A percentile compares a stretch with the other conserved stretches of the same genome.
Conservation (phyloP, 1,139 yeast species). For the Suhomyces choctaworum region DNA sequence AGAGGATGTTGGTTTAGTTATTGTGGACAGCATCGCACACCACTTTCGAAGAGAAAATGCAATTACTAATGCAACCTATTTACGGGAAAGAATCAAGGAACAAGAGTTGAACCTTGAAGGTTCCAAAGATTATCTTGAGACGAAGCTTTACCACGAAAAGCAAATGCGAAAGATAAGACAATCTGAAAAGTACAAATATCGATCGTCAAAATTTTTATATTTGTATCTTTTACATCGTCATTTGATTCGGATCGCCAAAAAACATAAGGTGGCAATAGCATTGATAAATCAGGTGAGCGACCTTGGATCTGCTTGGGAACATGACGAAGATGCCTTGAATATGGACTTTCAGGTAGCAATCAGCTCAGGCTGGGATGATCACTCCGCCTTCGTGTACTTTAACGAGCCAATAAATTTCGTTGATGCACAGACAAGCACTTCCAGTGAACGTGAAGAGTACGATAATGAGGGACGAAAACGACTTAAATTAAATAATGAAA, state of each 20-base stretch:
- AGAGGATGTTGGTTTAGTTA: slow-evolving; percentile 42
- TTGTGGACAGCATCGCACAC: slow-evolving; percentile 85
- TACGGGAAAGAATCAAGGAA: slow-evolving; percentile 23
- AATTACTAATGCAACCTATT: slow-evolving; percentile 30
- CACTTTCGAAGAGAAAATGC: slow-evolving; percentile 71
- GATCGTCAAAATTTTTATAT: slow-evolving; percentile 42
- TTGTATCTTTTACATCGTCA: slow-evolving; percentile 47
- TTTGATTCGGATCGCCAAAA: slow-evolving; percentile 51
- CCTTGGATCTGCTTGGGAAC: slow-evolving; percentile 13
- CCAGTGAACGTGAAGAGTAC: no score
- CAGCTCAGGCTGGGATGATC: slow-evolving; percentile 70
- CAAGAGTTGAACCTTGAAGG: slow-evolving; percentile 25
- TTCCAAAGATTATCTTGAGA: slow-evolving; percentile 19
- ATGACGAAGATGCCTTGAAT: slow-evolving; percentile 41
- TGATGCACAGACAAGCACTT: no score
- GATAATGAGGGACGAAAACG: no score
- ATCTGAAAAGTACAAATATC: slow-evolving; percentile 30
- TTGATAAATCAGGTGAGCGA: slow-evolving; percentile 84
- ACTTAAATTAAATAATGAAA: no score
- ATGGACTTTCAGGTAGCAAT: slow-evolving; percentile 72
- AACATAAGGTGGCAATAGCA: slow-evolving; percentile 59
- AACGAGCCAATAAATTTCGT: no score
- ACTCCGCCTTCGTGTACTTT: neutral
- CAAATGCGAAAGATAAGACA: slow-evolving; percentile 31
- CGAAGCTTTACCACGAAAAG: slow-evolving; percentile 28